Evolutionary conservation across 768 basidiomycete species (phyloP).

Genomic region (Russula dissimulans): DNA sequence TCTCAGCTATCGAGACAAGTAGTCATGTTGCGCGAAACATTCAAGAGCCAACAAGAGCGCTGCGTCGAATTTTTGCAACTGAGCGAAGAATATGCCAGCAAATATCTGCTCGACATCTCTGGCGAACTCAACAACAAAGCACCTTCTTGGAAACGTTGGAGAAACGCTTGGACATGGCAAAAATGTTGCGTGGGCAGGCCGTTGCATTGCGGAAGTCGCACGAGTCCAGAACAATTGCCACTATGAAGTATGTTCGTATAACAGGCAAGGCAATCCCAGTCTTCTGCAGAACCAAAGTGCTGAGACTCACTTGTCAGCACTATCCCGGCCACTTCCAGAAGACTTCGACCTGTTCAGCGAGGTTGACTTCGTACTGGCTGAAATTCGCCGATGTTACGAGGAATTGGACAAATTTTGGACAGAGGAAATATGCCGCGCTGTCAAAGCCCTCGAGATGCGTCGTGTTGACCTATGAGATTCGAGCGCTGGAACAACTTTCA

Average conservation of each 20-base stretch:
- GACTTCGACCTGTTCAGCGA: not conserved
- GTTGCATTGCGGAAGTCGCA: not conserved
- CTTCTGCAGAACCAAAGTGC: too few species aligned
- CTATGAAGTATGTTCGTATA: not conserved
- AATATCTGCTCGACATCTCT: not conserved
- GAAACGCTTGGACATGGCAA: not conserved
- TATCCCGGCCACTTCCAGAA: not conserved
- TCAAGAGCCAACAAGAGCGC: not conserved
- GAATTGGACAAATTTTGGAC: not conserved
- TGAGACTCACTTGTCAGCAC: not conserved
- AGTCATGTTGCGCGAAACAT: not conserved
- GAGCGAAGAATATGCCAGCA: not conserved
- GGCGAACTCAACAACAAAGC: not conserved
- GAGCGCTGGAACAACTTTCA: not conserved
- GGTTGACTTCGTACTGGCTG: not conserved
- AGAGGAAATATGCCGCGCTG: not conserved
- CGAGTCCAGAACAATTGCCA: not conserved
- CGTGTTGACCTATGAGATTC: not conserved
- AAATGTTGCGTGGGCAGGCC: not conserved
- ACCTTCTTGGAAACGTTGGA: not conserved
- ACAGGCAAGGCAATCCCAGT: not conserved
- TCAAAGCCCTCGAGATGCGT: not conserved
- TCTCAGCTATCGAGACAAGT: not conserved
- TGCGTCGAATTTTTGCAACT: not conserved
- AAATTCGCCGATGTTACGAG: not conserved